These are phyloP conservation scores for Naegleria gruberi DNA, from an alignment of 208 protist genomes.

Conservation along the genomic window DNA sequence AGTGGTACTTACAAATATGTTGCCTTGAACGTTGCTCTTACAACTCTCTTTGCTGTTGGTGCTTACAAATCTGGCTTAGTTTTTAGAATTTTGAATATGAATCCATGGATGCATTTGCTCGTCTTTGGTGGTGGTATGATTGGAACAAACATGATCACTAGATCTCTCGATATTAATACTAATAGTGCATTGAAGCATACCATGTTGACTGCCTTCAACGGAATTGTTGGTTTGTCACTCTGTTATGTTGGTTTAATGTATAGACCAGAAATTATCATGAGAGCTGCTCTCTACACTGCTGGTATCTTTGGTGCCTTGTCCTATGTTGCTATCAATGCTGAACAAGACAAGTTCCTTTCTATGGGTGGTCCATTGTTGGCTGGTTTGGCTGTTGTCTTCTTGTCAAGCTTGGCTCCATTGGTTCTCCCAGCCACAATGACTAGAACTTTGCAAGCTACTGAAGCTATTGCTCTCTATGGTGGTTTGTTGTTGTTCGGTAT, in stretches of 20 bases:
- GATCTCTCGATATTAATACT: neutral
- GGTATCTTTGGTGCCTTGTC: constrained; percentile 8
- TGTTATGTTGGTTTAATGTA: neutral
- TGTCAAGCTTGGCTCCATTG: neutral
- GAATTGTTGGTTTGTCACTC: neutral
- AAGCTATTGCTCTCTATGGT: neutral
- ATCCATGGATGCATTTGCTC: neutral
- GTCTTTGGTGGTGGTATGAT: neutral
- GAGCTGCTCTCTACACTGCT: neutral
- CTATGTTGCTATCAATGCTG: neutral
- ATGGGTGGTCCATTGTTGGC: neutral
- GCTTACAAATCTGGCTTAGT: constrained; percentile 5
- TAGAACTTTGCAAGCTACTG: neutral
- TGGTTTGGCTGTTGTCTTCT: neutral
- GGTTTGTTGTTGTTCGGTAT: constrained; percentile 4
- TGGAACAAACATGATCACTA: neutral
- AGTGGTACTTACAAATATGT: neutral
- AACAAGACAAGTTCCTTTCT: neutral
- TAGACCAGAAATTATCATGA: neutral
- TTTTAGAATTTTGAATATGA: neutral
- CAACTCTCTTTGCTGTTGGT: neutral
- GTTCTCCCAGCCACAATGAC: neutral
- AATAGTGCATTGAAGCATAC: neutral
- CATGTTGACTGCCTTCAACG: neutral
- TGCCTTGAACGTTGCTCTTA: neutral